These are phyloP conservation scores for Citrullus colocynthis DNA, from an alignment of 306 rosid species.

Conservation along the genomic window DNA sequence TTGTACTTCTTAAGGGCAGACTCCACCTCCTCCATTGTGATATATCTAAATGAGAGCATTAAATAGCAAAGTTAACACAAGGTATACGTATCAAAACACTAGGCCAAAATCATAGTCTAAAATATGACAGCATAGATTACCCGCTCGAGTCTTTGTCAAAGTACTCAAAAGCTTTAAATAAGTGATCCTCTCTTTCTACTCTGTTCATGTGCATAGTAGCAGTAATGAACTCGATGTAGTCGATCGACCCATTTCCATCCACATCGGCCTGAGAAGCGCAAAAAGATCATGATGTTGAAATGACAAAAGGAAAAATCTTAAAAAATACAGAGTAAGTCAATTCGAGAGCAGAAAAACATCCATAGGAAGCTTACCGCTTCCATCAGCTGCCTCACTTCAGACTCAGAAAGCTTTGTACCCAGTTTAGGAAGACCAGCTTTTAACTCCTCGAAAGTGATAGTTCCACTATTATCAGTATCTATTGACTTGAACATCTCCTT, in stretches of 20 bases:
- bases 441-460: slow-evolving; percentile 86
- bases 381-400: slow-evolving; percentile 90
- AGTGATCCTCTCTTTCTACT: slow-evolving; percentile 89
- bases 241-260: slow-evolving; percentile 88
- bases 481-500: slow-evolving; percentile 97
- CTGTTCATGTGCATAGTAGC: slow-evolving; percentile 97
- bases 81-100: not conserved
- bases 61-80: not conserved
- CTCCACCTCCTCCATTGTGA: slow-evolving; percentile 84
- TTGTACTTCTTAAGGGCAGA: slow-evolving; percentile 77
- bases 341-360: not conserved
- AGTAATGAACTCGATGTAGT: slow-evolving; percentile 84
- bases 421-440: slow-evolving; percentile 92
- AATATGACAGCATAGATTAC: slow-evolving; percentile 17
- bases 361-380: slow-evolving; percentile 57
- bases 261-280: slow-evolving; percentile 69
- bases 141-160: slow-evolving; percentile 92
- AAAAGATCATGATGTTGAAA: not conserved
- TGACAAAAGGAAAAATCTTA: not conserved
- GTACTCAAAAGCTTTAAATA: slow-evolving; percentile 82
- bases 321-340: not conserved
- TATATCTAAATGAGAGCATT: slow-evolving; percentile 38
- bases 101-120: not conserved
- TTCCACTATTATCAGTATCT: slow-evolving; percentile 98
- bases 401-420: slow-evolving; percentile 85